Conservation (phyloP, 805 yeast species). For the Debaryomyces tyrocola region DNA sequence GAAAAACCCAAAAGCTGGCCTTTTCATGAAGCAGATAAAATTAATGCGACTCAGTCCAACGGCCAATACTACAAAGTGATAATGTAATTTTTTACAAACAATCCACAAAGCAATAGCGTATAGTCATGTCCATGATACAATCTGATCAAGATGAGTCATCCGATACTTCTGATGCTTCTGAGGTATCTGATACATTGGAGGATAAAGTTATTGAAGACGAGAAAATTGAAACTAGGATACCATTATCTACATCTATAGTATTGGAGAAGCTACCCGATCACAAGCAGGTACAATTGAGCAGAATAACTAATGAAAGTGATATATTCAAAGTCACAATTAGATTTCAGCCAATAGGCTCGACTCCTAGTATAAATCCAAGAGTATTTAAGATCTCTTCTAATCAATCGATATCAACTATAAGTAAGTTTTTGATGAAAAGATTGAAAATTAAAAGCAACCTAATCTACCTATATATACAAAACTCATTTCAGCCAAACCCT, state of each 20-base stretch:
- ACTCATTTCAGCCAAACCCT: constrained; percentile 42
- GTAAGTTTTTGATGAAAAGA: constrained; percentile 44
- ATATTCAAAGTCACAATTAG: constrained; percentile 45
- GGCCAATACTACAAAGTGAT: no score
- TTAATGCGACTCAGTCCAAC: no score
- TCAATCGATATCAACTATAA: constrained; percentile 48
- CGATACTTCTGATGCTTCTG: neutral
- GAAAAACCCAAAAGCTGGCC: no score
- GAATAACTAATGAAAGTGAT: constrained; percentile 3
- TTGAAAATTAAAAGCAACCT: constrained; percentile 22
- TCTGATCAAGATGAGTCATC: neutral
- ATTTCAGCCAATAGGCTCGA: constrained; percentile 62
- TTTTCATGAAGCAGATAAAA: no score
- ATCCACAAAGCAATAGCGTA: no score
- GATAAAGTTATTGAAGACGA: constrained; percentile 5
- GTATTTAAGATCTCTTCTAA: constrained; percentile 49
- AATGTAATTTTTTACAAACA: no score
- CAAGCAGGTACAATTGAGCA: constrained; percentile 9
- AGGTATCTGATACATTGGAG: neutral
- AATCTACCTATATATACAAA: constrained; percentile 37
- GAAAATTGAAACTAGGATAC: constrained; percentile 12
- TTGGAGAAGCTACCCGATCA: constrained; percentile 10
- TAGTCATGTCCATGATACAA: neutral
- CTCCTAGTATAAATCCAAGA: constrained; percentile 49
- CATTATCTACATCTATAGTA: constrained; percentile 18